These are phyloP conservation scores for Lizanozyma gosingica DNA, from an alignment of 1,139 yeast genomes.

Conservation along the genomic window DNA sequence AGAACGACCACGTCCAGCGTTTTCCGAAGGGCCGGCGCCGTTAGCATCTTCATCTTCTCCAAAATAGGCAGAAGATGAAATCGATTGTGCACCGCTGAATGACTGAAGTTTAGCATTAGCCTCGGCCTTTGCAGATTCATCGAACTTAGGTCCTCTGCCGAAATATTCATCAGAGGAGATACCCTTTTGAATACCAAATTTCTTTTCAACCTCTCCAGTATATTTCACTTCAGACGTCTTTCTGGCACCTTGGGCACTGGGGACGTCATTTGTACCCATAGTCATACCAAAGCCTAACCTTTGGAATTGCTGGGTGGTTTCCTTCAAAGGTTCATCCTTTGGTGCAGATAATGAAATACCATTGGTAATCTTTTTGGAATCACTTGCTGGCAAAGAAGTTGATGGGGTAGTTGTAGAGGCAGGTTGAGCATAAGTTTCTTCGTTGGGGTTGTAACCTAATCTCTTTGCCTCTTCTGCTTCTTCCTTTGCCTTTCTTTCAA, in stretches of 20 bases:
- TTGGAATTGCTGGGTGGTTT: conserved; percentile 64
- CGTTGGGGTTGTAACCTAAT: conserved; percentile 64
- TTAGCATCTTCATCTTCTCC: conserved; percentile 65
- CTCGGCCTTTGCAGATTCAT: conserved; percentile 68
- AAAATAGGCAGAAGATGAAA: conserved; percentile 86
- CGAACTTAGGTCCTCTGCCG: conserved; percentile 77
- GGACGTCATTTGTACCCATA: conserved; percentile 29
- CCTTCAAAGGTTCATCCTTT: conserved; percentile 33
- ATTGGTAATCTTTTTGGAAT: conserved; percentile 5
- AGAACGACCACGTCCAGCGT: conserved; percentile 14
- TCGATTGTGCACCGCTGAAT: conserved; percentile 80
- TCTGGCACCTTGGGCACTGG: conserved; percentile 20
- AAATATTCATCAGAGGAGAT: conserved; percentile 93
- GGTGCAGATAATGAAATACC: conserved; percentile 8
- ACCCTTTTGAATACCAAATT: conserved; percentile 85
- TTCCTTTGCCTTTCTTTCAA: conserved; percentile 76
- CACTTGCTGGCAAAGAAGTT: conserved; percentile 4
- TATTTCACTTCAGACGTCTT: conserved; percentile 40
- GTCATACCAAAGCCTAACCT: conserved; percentile 83
- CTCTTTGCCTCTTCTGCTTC: conserved; percentile 70
- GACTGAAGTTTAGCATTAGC: conserved; percentile 71
- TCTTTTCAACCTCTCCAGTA: conserved; percentile 65
- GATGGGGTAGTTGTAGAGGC: conserved; percentile 4
- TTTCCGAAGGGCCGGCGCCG: conserved; percentile 17
- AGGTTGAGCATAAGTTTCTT: conserved; percentile 14